Percentiles rank a stretch among this genome's conserved stretches.
phyloP scores from a whole-genome alignment of 2,329 filamentous ascomycete genomes.

The Colletotrichum sp. region DNA sequence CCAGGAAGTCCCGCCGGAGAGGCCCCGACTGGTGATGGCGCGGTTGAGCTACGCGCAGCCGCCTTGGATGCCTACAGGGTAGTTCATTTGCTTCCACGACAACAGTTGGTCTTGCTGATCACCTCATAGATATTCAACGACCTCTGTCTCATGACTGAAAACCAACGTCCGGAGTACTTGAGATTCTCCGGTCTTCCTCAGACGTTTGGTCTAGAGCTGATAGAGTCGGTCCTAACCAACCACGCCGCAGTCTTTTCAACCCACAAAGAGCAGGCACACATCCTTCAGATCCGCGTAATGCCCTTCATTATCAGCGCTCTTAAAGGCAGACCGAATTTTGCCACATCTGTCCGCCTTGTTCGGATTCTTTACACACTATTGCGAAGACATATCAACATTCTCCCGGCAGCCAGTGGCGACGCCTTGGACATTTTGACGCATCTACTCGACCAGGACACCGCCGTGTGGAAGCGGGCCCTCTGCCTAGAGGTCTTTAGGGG shows the following conservation, averaged over 20 bases:
- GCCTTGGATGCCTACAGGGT: slow-evolving; percentile 86
- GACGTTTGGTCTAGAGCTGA: slow-evolving; percentile 86
- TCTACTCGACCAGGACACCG: slow-evolving; percentile 84
- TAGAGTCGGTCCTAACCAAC: slow-evolving; percentile 88
- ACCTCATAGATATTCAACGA: slow-evolving; percentile 77
- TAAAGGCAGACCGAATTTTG: slow-evolving; percentile 79
- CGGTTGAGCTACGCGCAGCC: slow-evolving; percentile 72
- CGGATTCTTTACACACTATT: slow-evolving; percentile 85
- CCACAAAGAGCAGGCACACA: slow-evolving; percentile 81
- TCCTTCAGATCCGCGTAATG: slow-evolving; percentile 79
- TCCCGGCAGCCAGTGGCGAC: slow-evolving; percentile 82
- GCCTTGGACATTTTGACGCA: slow-evolving; percentile 83
- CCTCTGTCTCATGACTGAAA: slow-evolving; percentile 85
- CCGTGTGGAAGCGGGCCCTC: slow-evolving; percentile 84
- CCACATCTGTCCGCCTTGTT: slow-evolving; percentile 80
- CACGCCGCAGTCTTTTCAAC: slow-evolving; percentile 80
- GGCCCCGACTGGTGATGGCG: slow-evolving; percentile 68
- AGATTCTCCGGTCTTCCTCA: slow-evolving; percentile 79
- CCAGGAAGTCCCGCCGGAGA: slow-evolving; percentile 68
- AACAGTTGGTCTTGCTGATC: slow-evolving; percentile 4
- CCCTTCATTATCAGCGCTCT: slow-evolving; percentile 81
- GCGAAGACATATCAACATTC: slow-evolving; percentile 75
- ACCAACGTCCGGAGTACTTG: slow-evolving; percentile 82
- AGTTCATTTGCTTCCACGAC: slow-evolving; percentile 22
- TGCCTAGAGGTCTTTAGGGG: slow-evolving; percentile 91